A percentile compares a stretch with the other conserved stretches of the same genome.
These are phyloP conservation scores for Zygosaccharomyces siamensis DNA, from an alignment of 805 yeast genomes.

Conservation along the genomic window DNA sequence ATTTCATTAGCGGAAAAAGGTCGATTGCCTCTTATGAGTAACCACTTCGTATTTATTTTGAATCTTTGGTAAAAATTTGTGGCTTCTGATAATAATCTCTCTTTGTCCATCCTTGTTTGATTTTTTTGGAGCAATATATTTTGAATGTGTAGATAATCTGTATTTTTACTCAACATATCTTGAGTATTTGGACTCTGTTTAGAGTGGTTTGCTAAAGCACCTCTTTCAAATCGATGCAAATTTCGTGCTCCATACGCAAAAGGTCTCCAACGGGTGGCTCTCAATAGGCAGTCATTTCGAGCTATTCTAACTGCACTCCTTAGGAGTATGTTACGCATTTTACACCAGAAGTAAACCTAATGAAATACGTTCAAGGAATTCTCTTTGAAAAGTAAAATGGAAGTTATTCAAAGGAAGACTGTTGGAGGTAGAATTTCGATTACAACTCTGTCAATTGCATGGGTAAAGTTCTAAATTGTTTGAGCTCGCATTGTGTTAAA, in stretches of 20 bases:
- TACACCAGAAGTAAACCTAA: not conserved
- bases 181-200: slow-evolving; percentile 3
- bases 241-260: not conserved
- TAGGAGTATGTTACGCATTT: not conserved
- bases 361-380: not conserved
- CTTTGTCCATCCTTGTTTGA: slow-evolving; percentile 29
- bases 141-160: slow-evolving; percentile 24
- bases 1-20: slow-evolving; percentile 88
- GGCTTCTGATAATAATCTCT: slow-evolving; percentile 40
- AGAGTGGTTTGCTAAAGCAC: slow-evolving; percentile 1
- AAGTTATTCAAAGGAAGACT: not conserved
- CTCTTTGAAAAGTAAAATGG: not conserved
- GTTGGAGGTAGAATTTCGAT: not conserved
- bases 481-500: slow-evolving; percentile 4
- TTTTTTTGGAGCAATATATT: slow-evolving; percentile 21
- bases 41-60: slow-evolving; percentile 65
- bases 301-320: not conserved
- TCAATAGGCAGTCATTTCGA: not conserved
- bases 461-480: not conserved
- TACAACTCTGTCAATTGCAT: not conserved
- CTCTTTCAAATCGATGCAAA: slow-evolving; percentile 5
- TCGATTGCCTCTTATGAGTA: slow-evolving; percentile 65
- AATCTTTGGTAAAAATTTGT: slow-evolving; percentile 42
- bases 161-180: slow-evolving; percentile 19
- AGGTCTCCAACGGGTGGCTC: not conserved